Evolutionary conservation across 106 monocot species (phyloP).

Genomic region (Dendrobium huoshanense): DNA sequence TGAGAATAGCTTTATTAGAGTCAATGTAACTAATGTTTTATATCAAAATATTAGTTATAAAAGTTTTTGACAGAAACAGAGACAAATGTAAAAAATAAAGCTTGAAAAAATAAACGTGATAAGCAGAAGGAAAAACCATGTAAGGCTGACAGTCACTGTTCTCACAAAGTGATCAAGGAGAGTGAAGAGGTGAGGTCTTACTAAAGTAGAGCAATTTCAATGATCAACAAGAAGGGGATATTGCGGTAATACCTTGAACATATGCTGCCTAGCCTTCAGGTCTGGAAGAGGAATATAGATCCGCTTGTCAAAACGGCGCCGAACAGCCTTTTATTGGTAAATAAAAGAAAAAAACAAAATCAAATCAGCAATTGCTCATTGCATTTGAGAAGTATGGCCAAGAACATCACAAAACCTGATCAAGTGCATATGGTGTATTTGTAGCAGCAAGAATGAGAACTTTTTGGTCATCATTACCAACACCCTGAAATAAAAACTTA

Average conservation of each 20-base stretch:
- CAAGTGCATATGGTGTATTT: conserved; percentile 80
- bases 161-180: no score
- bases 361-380: not conserved
- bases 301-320: conserved; percentile 80
- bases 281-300: conserved; percentile 89
- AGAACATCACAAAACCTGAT: conserved; percentile 50
- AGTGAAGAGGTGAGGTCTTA: no score
- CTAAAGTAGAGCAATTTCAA: no score
- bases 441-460: conserved; percentile 85
- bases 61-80: no score
- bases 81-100: no score
- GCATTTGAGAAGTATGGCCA: not conserved
- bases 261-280: conserved; percentile 77
- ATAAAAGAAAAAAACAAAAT: not conserved
- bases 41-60: no score
- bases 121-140: no score
- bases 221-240: not conserved
- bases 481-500: conserved; percentile 38
- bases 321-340: conserved; percentile 41
- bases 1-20: not conserved
- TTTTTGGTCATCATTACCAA: conserved; percentile 80
- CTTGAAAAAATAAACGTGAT: no score
- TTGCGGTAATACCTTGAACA: conserved; percentile 56
- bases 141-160: no score
- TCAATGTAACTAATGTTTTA: no score